Evolutionary conservation across 1,284 basidiomycete species (phyloP).

Genomic region (Cryptococcus sp.): DNA sequence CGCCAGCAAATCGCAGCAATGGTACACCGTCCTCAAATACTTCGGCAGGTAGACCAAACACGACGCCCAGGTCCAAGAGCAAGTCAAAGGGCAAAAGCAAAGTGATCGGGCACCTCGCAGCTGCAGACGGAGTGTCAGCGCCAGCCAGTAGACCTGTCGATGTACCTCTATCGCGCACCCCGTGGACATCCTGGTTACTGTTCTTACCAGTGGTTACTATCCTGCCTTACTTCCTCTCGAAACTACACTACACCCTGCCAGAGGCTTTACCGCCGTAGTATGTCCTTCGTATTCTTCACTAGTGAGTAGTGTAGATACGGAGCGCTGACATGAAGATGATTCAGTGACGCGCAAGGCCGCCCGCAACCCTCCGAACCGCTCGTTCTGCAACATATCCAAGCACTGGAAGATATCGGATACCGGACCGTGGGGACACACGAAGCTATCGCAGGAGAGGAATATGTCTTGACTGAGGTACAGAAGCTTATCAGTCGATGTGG

Average conservation of each 20-base stretch:
- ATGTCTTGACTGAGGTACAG: conserved; percentile 72
- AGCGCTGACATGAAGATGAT: neutral
- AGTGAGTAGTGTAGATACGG: neutral
- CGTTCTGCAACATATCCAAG: conserved; percentile 44
- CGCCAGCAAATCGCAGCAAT: too few relatives aligned
- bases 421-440: conserved; percentile 89
- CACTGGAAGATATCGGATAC: conserved; percentile 77
- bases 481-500: conserved; percentile 66
- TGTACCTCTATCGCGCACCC: neutral
- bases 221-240: conserved; percentile 14
- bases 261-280: conserved; percentile 15
- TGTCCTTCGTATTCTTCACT: neutral
- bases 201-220: conserved; percentile 14
- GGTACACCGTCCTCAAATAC: too few relatives aligned
- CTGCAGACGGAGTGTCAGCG: too few relatives aligned
- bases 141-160: too few relatives aligned
- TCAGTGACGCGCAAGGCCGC: conserved; percentile 31
- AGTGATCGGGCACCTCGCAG: too few relatives aligned
- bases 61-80: too few relatives aligned
- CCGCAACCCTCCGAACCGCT: conserved; percentile 45
- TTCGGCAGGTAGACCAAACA: too few relatives aligned
- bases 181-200: conserved; percentile 12
- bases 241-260: conserved; percentile 19
- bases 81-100: too few relatives aligned
- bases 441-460: conserved; percentile 80